Conservation (phyloP, 2,329 filamentous ascomycete species). For the Microdochium trichocladiopsis region DNA sequence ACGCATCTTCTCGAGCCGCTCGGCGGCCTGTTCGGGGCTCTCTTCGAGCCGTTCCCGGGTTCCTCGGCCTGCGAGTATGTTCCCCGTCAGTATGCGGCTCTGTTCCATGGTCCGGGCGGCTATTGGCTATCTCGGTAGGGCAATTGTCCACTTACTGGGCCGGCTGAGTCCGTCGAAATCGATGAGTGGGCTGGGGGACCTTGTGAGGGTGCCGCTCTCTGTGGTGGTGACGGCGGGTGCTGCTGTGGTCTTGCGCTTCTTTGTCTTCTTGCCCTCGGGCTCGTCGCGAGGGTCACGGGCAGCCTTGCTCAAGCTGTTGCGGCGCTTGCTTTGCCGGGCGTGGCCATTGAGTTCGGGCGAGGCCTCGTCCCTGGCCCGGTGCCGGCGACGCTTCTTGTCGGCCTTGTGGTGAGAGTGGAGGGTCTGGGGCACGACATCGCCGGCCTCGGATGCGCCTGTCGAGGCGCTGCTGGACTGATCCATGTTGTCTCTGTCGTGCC, state of each 20-base stretch:
- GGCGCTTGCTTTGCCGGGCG: conserved; percentile 28
- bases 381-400: conserved; percentile 18
- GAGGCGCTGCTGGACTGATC: conserved; percentile 12
- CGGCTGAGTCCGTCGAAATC: conserved; percentile 56
- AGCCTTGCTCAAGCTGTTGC: conserved; percentile 51
- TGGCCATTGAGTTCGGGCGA: conserved; percentile 23
- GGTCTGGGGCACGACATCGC: conserved; percentile 15
- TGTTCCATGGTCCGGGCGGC: too few relatives aligned
- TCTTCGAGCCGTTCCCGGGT: conserved; percentile 58
- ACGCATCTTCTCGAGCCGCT: conserved; percentile 49
- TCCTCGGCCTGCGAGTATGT: conserved; percentile 41
- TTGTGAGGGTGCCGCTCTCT: conserved; percentile 21
- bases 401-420: conserved; percentile 21
- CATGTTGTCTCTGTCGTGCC: neutral
- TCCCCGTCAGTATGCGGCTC: too few relatives aligned
- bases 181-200: conserved; percentile 49
- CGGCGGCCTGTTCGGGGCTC: conserved; percentile 38
- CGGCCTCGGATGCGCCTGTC: conserved; percentile 17
- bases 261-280: conserved; percentile 24
- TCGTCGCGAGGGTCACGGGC: conserved; percentile 55
- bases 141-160: conserved; percentile 48
- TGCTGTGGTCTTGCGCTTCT: conserved; percentile 25
- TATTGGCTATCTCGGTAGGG: too few relatives aligned
- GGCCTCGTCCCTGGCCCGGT: conserved; percentile 17
- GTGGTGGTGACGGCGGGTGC: conserved; percentile 11